Base-by-base conservation (phyloP, 2,329 filamentous ascomycete species). In the Shiraia bambusicola region DNA sequence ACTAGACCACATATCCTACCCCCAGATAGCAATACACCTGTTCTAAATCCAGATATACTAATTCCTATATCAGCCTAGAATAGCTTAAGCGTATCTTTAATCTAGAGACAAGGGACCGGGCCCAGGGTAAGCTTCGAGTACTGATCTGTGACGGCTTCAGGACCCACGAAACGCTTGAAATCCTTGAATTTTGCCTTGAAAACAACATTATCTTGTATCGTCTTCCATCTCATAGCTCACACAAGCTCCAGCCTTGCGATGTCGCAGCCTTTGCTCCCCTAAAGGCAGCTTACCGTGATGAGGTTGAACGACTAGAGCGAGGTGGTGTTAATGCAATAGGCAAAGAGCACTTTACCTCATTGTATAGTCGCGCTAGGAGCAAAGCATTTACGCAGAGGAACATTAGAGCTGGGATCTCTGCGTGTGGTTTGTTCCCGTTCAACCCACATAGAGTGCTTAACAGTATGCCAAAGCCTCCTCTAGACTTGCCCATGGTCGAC, bases 21-120 rank as follows among this genome's bases (percentile, higher is more conserved):
- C 50, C 54, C 34, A 40, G 50, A 24, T 53, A 34, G 49, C 33
- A 44, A 6, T 51, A 40, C 27, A 34, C 37, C 11, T 40, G 38
- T 30, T 47, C 35, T 40, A 29, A 43, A 15, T 46, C 35, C 41
- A 28, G 51, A 31, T 59, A 58, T 42, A 49, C 43, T 34, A 41
- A 68, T 63, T n/a, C 52, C 12, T 50, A 59, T 22, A 65, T 68
- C 24, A 67, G 53, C 49, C 54, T 67, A 6, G 37, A 69, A 45
- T 69, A 52, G 67, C 50, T 68, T 19, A 60, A 50, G 45, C 51
- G 39, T 41, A 47, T 70, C 3, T 69, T 69, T 47, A 42, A 70
- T 50, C 64, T 61, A 14, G 28, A 63, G 45, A 69, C 63, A 8
- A 61, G 50, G 54, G 48, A 39, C 8, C 36, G 38, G 37, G 64